Evolutionary conservation across 352 stramenopile species (phyloP), one percentile per base, ranked within the genome.

Genomic region (Blastocystis sp.): DNA sequence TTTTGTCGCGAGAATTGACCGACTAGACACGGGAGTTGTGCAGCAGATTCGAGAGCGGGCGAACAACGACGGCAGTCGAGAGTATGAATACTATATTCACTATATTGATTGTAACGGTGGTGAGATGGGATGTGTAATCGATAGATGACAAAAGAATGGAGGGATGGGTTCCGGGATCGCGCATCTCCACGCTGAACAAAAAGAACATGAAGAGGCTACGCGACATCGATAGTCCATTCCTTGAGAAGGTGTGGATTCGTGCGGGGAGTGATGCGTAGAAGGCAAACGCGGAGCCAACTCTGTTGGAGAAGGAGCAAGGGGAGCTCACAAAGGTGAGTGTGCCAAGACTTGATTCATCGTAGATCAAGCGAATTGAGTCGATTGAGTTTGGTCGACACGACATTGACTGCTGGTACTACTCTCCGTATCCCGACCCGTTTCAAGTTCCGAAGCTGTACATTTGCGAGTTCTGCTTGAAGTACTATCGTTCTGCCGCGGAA

Each of bases 381-480:
- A 95, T 97, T 79, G 91, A 94, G 79, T 93, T 97, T 90, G 94
- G 94, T 13, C 85, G 90, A 39, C 95, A 94, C 78, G 91, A 95
- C 55, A 93, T 97, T 0, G 94, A 97, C 76, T 94, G 93, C 41
- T 97, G 95, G 95, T 97, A 97, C 89, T 97, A 94, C 91, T 95
- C 93, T 80, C 94, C 95, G 1, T 97, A 95, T 90, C 95, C 95
- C 0, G 92, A 94, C 2, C 91, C 94, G 16, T 97, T 96, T 91
- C 90, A 91, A 61, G 85, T 94, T 37, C 78, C 90, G 1, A 91
- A 96, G 93, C 92, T 96, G 10, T 94, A 95, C 91, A 96, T 96
- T 71, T 96, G 94, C 59, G 94, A 96, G 90, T 95, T 95, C 78
- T 96, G 94, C 88, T 94, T 96, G 92, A 92, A 93, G 26, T 96